phyloP scores from a whole-genome alignment of 768 basidiomycete genomes.

The Russula earlei region DNA sequence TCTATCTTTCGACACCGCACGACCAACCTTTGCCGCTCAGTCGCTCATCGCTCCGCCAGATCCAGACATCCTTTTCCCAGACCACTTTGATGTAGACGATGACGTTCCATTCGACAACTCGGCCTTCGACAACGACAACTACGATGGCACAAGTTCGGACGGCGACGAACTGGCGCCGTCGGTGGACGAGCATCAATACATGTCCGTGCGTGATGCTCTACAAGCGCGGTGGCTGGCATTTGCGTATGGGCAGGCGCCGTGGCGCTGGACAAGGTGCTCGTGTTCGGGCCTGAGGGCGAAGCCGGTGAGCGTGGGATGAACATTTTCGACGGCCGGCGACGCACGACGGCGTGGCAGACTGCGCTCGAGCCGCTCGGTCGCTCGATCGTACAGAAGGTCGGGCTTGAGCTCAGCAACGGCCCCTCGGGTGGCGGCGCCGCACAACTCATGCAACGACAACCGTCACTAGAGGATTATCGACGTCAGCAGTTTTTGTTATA shows the following conservation, averaged over 20 bases:
- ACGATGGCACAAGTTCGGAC: slow-evolving; percentile 22
- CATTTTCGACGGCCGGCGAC: slow-evolving; percentile 59
- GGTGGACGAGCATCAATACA: slow-evolving; percentile 60
- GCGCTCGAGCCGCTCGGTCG: slow-evolving; percentile 61
- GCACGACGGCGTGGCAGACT: slow-evolving; percentile 51
- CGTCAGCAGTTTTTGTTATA: not conserved
- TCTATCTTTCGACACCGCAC: slow-evolving; percentile 75
- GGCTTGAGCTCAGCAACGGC: slow-evolving; percentile 63
- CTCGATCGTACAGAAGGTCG: slow-evolving; percentile 61
- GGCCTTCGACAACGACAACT: slow-evolving; percentile 20
- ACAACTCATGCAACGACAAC: not conserved
- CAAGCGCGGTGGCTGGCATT: slow-evolving; percentile 71
- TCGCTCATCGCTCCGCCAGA: slow-evolving; percentile 22
- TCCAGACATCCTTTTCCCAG: slow-evolving; percentile 26
- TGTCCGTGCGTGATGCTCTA: slow-evolving; percentile 57
- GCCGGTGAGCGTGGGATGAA: slow-evolving; percentile 56
- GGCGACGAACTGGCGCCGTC: slow-evolving; percentile 49
- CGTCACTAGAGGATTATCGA: not conserved
- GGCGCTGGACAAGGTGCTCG: slow-evolving; percentile 59
- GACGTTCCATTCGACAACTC: slow-evolving; percentile 30
- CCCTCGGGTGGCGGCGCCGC: slow-evolving; percentile 31
- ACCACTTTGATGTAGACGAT: slow-evolving; percentile 24
- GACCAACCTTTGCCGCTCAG: slow-evolving; percentile 31
- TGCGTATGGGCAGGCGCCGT: slow-evolving; percentile 63
- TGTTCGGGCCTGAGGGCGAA: slow-evolving; percentile 79